A percentile compares a stretch with the other conserved stretches of the same genome.
These are phyloP conservation scores for Mycena indigotica DNA, from an alignment of 768 basidiomycete species.

Conservation along the genomic window DNA sequence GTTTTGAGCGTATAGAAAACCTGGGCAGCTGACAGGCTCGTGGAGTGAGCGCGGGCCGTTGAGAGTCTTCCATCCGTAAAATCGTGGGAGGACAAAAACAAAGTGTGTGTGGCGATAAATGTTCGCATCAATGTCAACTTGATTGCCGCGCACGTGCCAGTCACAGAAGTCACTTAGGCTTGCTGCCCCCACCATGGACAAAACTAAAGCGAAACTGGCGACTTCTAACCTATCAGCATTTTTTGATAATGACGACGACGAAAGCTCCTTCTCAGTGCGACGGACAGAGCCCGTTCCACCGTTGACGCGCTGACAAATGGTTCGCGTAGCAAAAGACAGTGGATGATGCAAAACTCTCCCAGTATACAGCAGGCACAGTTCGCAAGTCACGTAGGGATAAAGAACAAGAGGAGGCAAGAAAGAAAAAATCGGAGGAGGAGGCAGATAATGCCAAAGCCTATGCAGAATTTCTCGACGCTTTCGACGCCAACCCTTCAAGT, in stretches of 20 bases:
- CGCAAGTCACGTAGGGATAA: conserved; percentile 90
- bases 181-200: conserved; percentile 69
- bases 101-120: too few species aligned
- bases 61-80: too few species aligned
- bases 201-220: conserved; percentile 54
- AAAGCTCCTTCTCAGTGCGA: conserved; percentile 94
- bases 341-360: conserved; percentile 82
- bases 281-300: conserved; percentile 68
- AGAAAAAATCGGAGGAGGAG: conserved; percentile 84
- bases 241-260: conserved; percentile 85
- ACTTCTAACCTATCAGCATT: conserved; percentile 69
- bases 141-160: too few species aligned
- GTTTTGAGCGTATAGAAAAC: too few species aligned
- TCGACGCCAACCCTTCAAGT: conserved; percentile 67
- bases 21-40: too few species aligned
- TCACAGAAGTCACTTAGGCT: too few species aligned
- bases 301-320: conserved; percentile 61
- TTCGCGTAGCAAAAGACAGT: conserved; percentile 77
- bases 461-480: conserved; percentile 82
- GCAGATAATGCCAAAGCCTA: conserved; percentile 77
- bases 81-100: too few species aligned
- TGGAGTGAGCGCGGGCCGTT: too few species aligned
- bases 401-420: conserved; percentile 90
- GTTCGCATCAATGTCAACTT: too few species aligned
- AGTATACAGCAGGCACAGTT: conserved; percentile 82